These are phyloP conservation scores for Chlamydomonas reinhardtii DNA, from an alignment of 163 green algal species.

Conservation along the genomic window DNA sequence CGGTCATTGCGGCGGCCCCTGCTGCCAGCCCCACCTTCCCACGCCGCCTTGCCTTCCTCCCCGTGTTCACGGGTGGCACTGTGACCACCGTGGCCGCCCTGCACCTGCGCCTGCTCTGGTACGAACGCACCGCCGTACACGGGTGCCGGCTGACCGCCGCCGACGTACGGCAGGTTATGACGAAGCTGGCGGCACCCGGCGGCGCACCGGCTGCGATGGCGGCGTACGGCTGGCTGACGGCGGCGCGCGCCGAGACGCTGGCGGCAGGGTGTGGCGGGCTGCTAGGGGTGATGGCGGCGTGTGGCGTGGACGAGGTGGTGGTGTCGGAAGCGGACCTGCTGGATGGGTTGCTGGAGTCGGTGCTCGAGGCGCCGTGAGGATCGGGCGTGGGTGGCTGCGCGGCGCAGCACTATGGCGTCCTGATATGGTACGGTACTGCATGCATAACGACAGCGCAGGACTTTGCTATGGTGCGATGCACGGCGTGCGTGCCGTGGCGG, in stretches of 20 bases:
- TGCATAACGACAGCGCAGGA: too few relatives aligned
- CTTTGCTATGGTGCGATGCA: too few relatives aligned
- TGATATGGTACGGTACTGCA: too few relatives aligned
- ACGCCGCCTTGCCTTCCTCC: neutral
- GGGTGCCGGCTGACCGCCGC: neutral
- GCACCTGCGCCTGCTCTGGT: conserved; percentile 18
- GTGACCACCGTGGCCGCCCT: conserved; percentile 37
- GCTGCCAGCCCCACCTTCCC: neutral
- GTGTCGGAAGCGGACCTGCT: conserved; percentile 40
- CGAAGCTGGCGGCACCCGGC: neutral
- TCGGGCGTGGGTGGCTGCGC: too few relatives aligned
- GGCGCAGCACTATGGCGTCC: too few relatives aligned
- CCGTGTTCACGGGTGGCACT: conserved; percentile 38
- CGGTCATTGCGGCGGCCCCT: neutral
- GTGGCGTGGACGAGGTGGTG: neutral
- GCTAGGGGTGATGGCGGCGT: conserved; percentile 24
- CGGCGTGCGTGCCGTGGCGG: too few relatives aligned
- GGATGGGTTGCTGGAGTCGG: conserved; percentile 35
- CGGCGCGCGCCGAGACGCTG: conserved; percentile 21
- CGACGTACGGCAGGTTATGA: conserved; percentile 1
- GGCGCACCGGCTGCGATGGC: neutral
- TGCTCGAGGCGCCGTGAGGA: neutral
- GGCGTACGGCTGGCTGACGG: conserved; percentile 30
- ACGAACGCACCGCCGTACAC: conserved; percentile 29
- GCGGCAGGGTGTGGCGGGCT: conserved; percentile 26